A percentile compares a stretch with the other conserved stretches of the same genome.
These are phyloP conservation scores for Panicum miliaceum DNA, from an alignment of 176 grass and related monocot genomes.

Conservation along the genomic window DNA sequence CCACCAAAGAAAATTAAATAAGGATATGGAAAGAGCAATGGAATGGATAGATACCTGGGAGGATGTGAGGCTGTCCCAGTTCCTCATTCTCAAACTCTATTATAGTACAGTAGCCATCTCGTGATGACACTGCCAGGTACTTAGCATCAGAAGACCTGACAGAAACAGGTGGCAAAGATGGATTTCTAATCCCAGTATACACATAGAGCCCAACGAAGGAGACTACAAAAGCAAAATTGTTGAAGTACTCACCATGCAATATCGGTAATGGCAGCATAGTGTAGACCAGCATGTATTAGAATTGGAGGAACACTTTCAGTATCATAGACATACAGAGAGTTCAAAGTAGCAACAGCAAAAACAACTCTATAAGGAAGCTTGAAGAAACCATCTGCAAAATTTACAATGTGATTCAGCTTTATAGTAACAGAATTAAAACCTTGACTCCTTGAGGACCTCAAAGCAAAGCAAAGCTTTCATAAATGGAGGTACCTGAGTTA, in stretches of 20 bases:
- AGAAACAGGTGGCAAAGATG: conserved; percentile 11
- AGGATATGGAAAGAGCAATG: not conserved
- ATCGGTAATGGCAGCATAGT: conserved; percentile 99
- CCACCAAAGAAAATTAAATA: not conserved
- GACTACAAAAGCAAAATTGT: conserved; percentile 2
- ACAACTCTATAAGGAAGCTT: conserved; percentile 92
- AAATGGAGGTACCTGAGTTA: conserved; percentile 62
- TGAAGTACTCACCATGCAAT: conserved; percentile 77
- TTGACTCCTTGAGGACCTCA: conserved; percentile 20
- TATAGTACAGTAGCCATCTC: conserved; percentile 94
- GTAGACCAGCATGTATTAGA: conserved; percentile 81
- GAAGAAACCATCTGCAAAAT: conserved; percentile 71
- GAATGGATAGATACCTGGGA: conserved; percentile 56
- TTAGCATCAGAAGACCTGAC: conserved; percentile 90
- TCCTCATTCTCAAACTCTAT: conserved; percentile 91
- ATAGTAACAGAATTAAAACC: conserved; percentile 16
- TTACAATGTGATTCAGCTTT: conserved; percentile 33
- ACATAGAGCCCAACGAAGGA: not conserved
- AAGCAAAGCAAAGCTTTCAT: conserved; percentile 25
- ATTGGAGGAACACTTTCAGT: conserved; percentile 85
- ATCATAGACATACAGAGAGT: conserved; percentile 94
- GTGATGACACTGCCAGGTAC: conserved; percentile 75
- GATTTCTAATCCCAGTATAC: conserved; percentile 6
- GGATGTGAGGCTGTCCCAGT: conserved; percentile 58
- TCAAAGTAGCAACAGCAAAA: conserved; percentile 86